Percentiles rank a stretch among this genome's conserved stretches.
These are phyloP conservation scores for Piper betle DNA, from an alignment of 164 flowering plant species.

Conservation along the genomic window DNA sequence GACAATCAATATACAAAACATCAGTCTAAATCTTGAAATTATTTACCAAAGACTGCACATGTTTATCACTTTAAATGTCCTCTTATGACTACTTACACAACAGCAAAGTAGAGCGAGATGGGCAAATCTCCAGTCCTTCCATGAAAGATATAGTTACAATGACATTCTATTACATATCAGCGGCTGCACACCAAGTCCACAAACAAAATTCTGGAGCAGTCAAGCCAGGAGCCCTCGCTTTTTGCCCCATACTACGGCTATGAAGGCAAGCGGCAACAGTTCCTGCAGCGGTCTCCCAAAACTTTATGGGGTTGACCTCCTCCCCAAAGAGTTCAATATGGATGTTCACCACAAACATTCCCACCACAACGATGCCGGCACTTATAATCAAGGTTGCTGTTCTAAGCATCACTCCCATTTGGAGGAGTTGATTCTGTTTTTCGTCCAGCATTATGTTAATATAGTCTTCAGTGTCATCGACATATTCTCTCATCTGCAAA, in stretches of 20 bases:
- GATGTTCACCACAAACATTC: constrained; percentile 29
- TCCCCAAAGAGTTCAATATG: constrained; percentile 13
- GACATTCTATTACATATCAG: too few species aligned
- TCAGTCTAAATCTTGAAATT: too few species aligned
- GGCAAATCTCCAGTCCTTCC: too few species aligned
- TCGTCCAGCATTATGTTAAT: constrained; percentile 43
- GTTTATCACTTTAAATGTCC: too few species aligned
- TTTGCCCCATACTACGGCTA: too few species aligned
- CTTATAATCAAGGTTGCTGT: constrained; percentile 23
- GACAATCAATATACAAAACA: too few species aligned
- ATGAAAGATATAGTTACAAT: too few species aligned
- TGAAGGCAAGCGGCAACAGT: constrained; percentile 29
- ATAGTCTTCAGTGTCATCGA: constrained; percentile 37
- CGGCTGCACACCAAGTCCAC: too few species aligned
- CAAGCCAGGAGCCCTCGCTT: constrained; percentile 22
- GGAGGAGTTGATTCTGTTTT: constrained; percentile 38
- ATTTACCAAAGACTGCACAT: too few species aligned
- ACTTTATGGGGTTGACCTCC: constrained; percentile 7
- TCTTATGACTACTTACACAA: too few species aligned
- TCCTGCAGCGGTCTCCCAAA: constrained; percentile 28
- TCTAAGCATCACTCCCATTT: constrained; percentile 36
- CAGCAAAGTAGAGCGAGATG: too few species aligned
- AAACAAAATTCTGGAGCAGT: neutral
- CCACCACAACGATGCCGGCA: constrained; percentile 23
- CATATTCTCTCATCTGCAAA: constrained; percentile 30